Evolutionary conservation across 129 eudicot species (phyloP), one percentile per base, ranked within the genome.

Genomic region (Cynara cardunculus): DNA sequence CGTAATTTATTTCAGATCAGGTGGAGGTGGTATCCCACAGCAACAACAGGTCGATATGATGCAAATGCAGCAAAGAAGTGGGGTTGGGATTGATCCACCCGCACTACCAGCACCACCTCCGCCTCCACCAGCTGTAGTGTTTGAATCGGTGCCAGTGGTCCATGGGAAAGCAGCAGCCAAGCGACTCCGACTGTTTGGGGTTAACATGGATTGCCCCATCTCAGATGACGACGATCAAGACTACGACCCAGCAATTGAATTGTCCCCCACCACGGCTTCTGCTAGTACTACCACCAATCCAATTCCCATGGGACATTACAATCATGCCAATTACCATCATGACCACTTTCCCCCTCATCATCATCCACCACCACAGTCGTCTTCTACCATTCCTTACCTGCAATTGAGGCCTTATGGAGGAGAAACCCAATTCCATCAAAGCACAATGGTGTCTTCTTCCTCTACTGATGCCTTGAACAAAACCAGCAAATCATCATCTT

Each of bases 91-190:
- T 71, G 85, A 85, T 80, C 82, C 78, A 25, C 79, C 71, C 19
- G 71, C 64, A 22, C 13, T 41, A 31, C 65, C 39, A 7, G 7
- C 39, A 32, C 37, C 44, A 37, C 44, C 77, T 44, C 80, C 75
- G 3, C 19, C 65, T 11, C 39, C 75, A 4, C 83, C 87, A 7
- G 25, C 25, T 7, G 78, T 91, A 85, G 97, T 91, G 14, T 90
- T 82, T 67, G 97, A 94, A 25, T 92, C 97, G 83, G 98, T 94
- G 64, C 98, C 98, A 12, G 97, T 94, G 86, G 98, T 90, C 74
- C 97, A 94, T 62, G 97, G 94, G 32, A 90, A 92, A 81, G 94
- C 96, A 32, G 94, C 98, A 18, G 89, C 98, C 30, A 94, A 92
- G 83, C 74, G 96, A 56, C 86, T 94, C 3, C 84, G 98, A 78